Percentiles rank a stretch among this genome's conserved stretches.
phyloP scores from a whole-genome alignment of 495 filamentous ascomycete species.

The Podospora didyma region DNA sequence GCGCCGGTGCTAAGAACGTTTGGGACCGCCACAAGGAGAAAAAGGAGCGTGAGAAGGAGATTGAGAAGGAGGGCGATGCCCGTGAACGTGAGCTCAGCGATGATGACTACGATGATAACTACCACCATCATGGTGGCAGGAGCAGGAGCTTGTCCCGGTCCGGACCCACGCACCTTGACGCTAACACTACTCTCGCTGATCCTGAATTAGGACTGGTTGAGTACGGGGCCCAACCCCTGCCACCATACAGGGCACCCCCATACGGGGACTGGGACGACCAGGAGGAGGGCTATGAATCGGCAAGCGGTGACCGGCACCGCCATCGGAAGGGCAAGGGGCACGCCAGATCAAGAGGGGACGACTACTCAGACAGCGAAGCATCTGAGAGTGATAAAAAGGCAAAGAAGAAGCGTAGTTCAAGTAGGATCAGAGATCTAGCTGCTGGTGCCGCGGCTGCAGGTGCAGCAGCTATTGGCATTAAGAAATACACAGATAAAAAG shows the following conservation, averaged over 20 bases:
- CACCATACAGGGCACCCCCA: slow-evolving; percentile 21
- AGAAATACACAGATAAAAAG: slow-evolving; percentile 59
- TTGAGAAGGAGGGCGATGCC: slow-evolving; percentile 39
- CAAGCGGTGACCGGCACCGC: slow-evolving; percentile 24
- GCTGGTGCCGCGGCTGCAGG: slow-evolving; percentile 65
- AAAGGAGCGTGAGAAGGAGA: slow-evolving; percentile 44
- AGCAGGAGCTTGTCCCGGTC: slow-evolving; percentile 52
- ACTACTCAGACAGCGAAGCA: slow-evolving; percentile 32
- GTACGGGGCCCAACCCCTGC: slow-evolving; percentile 66
- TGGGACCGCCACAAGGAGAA: slow-evolving; percentile 64
- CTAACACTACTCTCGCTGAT: slow-evolving; percentile 44
- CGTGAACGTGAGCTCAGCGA: slow-evolving; percentile 31
- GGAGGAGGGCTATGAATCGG: slow-evolving; percentile 30
- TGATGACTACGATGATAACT: slow-evolving; percentile 24
- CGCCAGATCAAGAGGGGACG: slow-evolving; percentile 14
- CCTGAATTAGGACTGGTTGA: slow-evolving; percentile 74
- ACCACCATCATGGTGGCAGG: slow-evolving; percentile 40
- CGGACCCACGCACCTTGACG: slow-evolving; percentile 47
- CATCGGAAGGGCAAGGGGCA: slow-evolving; percentile 1
- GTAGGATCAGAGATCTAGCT: slow-evolving; percentile 61
- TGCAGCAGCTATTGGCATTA: slow-evolving; percentile 74
- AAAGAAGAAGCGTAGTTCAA: slow-evolving; percentile 57
- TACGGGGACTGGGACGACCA: slow-evolving; percentile 8
- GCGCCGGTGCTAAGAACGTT: slow-evolving; percentile 72
- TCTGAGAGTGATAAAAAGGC: slow-evolving; percentile 31